Evolutionary conservation across 352 stramenopile species (phyloP).

Genomic region (Phytophthora ohioensis): DNA sequence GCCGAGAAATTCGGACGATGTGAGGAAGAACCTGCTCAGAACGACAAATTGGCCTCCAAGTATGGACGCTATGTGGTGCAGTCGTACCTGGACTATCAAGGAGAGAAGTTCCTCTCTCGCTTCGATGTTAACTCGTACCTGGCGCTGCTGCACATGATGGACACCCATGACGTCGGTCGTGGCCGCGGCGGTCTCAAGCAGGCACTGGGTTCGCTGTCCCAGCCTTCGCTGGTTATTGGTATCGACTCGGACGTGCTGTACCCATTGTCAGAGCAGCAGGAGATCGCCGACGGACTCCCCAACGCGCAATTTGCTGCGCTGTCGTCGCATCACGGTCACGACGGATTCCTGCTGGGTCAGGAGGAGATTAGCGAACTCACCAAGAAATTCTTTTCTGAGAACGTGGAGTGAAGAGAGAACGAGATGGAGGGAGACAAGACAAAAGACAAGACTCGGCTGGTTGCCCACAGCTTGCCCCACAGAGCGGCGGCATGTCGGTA

Average conservation of each 20-base stretch:
- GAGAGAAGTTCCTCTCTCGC: constrained; percentile 95
- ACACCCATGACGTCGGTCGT: constrained; percentile 95
- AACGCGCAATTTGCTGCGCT: constrained; percentile 91
- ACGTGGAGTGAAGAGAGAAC: constrained; percentile 34
- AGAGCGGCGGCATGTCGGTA: constrained; percentile 42
- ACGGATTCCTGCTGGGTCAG: constrained; percentile 97
- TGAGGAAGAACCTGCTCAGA: constrained; percentile 32
- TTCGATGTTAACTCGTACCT: constrained; percentile 98
- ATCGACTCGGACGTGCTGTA: constrained; percentile 97
- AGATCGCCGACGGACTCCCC: constrained; percentile 85
- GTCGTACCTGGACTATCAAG: constrained; percentile 92
- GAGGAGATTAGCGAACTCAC: constrained; percentile 89
- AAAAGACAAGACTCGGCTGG: constrained; percentile 23
- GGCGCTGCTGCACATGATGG: constrained; percentile 96
- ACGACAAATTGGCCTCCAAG: constrained; percentile 34
- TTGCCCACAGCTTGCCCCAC: constrained; percentile 34
- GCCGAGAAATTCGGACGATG: constrained; percentile 93
- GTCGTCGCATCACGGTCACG: constrained; percentile 93
- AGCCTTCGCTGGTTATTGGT: constrained; percentile 93
- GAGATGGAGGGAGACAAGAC: constrained; percentile 10
- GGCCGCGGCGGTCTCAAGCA: constrained; percentile 80
- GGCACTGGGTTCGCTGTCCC: constrained; percentile 60
- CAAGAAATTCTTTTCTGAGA: constrained; percentile 61
- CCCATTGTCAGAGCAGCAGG: constrained; percentile 92
- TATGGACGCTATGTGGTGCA: constrained; percentile 76